Evolutionary conservation across 2,329 filamentous ascomycete genomes (phyloP).

Genomic region (Dothideomycetidae sp.): DNA sequence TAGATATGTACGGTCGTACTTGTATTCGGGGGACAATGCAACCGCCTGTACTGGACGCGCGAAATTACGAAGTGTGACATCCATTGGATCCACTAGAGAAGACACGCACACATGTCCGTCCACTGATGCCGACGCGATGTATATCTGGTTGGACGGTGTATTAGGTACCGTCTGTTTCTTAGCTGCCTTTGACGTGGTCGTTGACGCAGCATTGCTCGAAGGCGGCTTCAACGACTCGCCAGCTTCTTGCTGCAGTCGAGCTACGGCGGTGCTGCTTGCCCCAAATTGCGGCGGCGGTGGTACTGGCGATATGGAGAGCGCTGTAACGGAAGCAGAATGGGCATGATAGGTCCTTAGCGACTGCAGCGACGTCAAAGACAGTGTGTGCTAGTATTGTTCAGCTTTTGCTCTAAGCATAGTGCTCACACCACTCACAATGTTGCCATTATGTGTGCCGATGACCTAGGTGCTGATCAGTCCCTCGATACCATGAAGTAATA

Average conservation of each 20-base stretch:
- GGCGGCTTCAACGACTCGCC: constrained; percentile 6
- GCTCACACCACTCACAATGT: constrained; percentile 53
- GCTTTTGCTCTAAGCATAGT: constrained; percentile 3
- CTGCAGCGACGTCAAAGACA: constrained; percentile 70
- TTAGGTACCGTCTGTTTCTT: constrained; percentile 48
- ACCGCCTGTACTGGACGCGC: constrained; percentile 84
- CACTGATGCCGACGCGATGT: constrained; percentile 84
- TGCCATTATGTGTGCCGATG: constrained; percentile 89
- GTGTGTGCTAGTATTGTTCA: constrained; percentile 68
- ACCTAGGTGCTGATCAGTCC: constrained; percentile 40
- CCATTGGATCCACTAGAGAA: constrained; percentile 72
- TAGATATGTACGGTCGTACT: constrained; percentile 72
- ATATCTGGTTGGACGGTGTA: constrained; percentile 77
- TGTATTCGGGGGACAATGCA: constrained; percentile 89
- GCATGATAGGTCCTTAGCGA: constrained; percentile 77
- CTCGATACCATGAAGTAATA: constrained; percentile 7
- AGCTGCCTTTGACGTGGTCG: constrained; percentile 1
- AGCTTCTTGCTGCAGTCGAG: constrained; percentile 2
- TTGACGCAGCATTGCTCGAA: constrained; percentile 4
- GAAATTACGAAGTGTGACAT: constrained; percentile 86
- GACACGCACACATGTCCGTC: constrained; percentile 92
- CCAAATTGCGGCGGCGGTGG: constrained; percentile 40
- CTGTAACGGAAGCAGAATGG: constrained; percentile 81
- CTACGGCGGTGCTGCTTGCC: not conserved
- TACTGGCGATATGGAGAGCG: constrained; percentile 78